Percentiles rank a stretch among this genome's conserved stretches.
These are phyloP conservation scores for Plasmopara muralis DNA, from an alignment of 352 stramenopile genomes.

Conservation along the genomic window DNA sequence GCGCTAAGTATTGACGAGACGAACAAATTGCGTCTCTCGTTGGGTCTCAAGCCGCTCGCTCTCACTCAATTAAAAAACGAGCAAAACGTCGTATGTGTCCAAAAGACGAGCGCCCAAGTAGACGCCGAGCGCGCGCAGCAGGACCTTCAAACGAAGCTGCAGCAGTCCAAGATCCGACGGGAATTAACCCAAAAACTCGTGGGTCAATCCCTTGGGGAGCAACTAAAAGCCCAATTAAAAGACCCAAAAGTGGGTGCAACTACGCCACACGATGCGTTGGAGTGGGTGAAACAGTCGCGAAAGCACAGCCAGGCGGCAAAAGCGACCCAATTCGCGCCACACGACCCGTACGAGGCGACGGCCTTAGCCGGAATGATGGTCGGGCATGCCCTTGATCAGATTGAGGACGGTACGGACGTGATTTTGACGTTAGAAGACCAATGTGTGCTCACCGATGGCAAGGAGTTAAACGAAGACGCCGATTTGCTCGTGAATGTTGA, in stretches of 20 bases:
- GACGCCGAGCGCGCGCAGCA: slow-evolving; percentile 39
- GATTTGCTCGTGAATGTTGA: slow-evolving; percentile 85
- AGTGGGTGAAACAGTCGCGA: slow-evolving; percentile 67
- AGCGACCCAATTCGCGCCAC: slow-evolving; percentile 5
- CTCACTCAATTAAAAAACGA: slow-evolving; percentile 41
- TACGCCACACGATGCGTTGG: slow-evolving; percentile 33
- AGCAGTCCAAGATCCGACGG: slow-evolving; percentile 60
- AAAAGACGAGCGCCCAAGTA: slow-evolving; percentile 58
- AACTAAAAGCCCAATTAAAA: slow-evolving; percentile 34
- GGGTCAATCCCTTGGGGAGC: slow-evolving; percentile 68
- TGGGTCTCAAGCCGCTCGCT: slow-evolving; percentile 71
- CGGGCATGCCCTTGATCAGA: slow-evolving; percentile 76
- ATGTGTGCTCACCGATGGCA: slow-evolving; percentile 75
- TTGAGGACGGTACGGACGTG: slow-evolving; percentile 88
- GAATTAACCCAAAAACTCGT: slow-evolving; percentile 64
- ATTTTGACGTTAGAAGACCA: slow-evolving; percentile 93
- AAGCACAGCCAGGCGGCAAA: slow-evolving; percentile 3
- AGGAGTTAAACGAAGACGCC: slow-evolving; percentile 73
- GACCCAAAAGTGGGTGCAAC: slow-evolving; percentile 8
- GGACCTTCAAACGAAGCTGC: slow-evolving; percentile 47
- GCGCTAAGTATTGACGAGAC: slow-evolving; percentile 81
- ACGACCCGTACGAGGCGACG: slow-evolving; percentile 45
- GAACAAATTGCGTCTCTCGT: slow-evolving; percentile 57
- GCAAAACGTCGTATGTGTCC: slow-evolving; percentile 50
- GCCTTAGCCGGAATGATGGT: slow-evolving; percentile 89